These are phyloP conservation scores for Citrus glauca DNA, from an alignment of 345 rosid genomes.

Conservation along the genomic window DNA sequence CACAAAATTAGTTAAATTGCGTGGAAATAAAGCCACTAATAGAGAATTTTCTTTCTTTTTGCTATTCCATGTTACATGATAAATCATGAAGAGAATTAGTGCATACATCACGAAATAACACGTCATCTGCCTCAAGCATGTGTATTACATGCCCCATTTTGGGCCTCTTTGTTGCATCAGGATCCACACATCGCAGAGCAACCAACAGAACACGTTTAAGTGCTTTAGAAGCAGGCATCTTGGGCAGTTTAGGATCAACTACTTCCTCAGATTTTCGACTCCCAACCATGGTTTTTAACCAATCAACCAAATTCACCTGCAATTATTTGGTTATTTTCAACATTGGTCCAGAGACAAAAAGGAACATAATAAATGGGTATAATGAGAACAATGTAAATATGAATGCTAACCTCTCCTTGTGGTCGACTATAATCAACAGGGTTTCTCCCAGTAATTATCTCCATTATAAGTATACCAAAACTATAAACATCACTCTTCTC, in stretches of 20 bases:
- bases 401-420: conserved; percentile 71
- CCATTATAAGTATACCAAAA: conserved; percentile 92
- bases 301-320: conserved; percentile 92
- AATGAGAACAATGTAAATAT: neutral
- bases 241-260: conserved; percentile 79
- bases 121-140: conserved; percentile 98
- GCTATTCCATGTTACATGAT: neutral
- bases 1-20: neutral
- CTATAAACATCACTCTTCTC: conserved; percentile 95
- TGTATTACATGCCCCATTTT: conserved; percentile 96
- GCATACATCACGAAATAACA: conserved; percentile 73
- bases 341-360: conserved; percentile 3
- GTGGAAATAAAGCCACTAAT: neutral
- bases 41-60: neutral
- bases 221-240: conserved; percentile 85
- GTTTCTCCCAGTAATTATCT: conserved; percentile 79
- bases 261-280: conserved; percentile 85
- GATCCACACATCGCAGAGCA: conserved; percentile 91
- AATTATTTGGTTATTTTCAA: conserved; percentile 9
- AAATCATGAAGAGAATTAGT: neutral
- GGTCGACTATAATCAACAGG: conserved; percentile 91
- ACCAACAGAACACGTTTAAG: conserved; percentile 80
- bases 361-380: neutral
- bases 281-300: conserved; percentile 89
- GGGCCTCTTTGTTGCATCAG: conserved; percentile 92